Evolutionary conservation across 176 grass and related monocot genomes (phyloP).

Genomic region (Metroxylon sagu): DNA sequence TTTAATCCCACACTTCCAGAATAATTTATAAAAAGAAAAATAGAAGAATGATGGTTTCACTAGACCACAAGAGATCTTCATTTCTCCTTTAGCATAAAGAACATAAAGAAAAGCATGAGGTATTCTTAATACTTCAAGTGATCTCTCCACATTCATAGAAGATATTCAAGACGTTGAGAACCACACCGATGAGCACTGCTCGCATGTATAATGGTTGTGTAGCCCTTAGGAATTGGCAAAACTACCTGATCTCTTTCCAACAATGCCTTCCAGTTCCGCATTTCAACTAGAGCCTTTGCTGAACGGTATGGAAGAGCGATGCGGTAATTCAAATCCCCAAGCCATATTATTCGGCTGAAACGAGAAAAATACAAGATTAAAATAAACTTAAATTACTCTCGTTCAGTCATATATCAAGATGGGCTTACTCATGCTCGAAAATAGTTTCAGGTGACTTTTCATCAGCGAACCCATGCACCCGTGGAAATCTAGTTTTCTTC

Average conservation of each 20-base stretch:
- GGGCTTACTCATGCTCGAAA: constrained; percentile 76
- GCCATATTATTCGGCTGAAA: constrained; percentile 90
- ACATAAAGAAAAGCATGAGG: background rate
- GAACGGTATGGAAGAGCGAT: constrained; percentile 83
- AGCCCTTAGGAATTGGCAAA: background rate
- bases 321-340: constrained; percentile 98
- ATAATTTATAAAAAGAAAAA: background rate
- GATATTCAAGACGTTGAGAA: too few species aligned
- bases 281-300: constrained; percentile 80
- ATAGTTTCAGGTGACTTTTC: constrained; percentile 80
- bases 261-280: constrained; percentile 90
- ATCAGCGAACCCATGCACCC: constrained; percentile 31
- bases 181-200: too few species aligned
- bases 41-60: background rate
- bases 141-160: background rate
- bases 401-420: background rate
- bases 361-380: constrained; percentile 9
- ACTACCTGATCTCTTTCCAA: constrained; percentile 94
- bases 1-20: background rate
- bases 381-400: too few species aligned
- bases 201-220: constrained; percentile 4
- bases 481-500: constrained; percentile 81
- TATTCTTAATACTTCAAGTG: constrained; percentile 8
- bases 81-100: background rate
- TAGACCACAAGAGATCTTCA: background rate